phyloP scores from a whole-genome alignment of 2,329 filamentous ascomycete species.

The Pseudogymnoascus destructans region DNA sequence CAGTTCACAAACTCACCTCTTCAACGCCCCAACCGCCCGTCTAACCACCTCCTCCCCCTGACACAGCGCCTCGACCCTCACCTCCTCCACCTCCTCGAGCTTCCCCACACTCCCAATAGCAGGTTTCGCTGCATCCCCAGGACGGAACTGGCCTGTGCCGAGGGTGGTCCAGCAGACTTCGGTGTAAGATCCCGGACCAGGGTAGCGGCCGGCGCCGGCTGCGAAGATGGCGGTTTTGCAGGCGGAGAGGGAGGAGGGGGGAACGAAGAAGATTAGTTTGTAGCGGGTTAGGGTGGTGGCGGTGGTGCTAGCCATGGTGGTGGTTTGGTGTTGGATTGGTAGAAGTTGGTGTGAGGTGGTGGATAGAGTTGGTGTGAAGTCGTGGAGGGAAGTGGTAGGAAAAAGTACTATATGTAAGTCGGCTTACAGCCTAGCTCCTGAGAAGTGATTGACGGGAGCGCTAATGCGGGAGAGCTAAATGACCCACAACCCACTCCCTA shows the following conservation, averaged over 20 bases:
- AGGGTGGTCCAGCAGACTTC: conserved; percentile 38
- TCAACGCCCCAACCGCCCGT: conserved; percentile 49
- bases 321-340: not conserved
- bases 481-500: not conserved
- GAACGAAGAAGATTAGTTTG: conserved; percentile 40
- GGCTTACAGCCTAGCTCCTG: not conserved
- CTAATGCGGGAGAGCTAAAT: not conserved
- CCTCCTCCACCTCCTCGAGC: conserved; percentile 47
- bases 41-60: conserved; percentile 42
- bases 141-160: conserved; percentile 54
- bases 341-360: not conserved
- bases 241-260: conserved; percentile 31
- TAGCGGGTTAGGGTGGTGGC: conserved; percentile 16
- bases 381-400: not conserved
- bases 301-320: not conserved
- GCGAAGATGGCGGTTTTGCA: conserved; percentile 44
- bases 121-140: conserved; percentile 47
- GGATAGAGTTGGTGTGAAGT: not conserved
- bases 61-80: conserved; percentile 50
- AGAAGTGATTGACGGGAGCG: not conserved
- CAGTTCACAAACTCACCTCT: conserved; percentile 36
- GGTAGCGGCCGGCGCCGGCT: conserved; percentile 42
- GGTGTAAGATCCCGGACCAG: conserved; percentile 38
- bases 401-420: not conserved
- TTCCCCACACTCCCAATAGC: conserved; percentile 44